These are phyloP conservation scores for Hypoxylon sp. DNA, from an alignment of 2,329 filamentous ascomycete genomes.

Conservation along the genomic window DNA sequence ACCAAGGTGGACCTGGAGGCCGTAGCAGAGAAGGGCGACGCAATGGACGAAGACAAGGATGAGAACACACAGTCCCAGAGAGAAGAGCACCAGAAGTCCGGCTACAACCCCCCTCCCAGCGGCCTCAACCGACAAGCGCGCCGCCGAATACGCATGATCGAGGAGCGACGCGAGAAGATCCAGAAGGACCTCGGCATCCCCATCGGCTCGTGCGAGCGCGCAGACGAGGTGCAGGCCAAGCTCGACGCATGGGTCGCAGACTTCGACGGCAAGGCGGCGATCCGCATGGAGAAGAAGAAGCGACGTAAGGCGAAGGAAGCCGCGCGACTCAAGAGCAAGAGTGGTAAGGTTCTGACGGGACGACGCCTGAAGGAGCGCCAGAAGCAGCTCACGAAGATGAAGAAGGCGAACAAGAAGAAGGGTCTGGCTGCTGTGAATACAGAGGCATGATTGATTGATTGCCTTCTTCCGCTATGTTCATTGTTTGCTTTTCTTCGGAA, in stretches of 20 bases:
- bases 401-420: conserved; percentile 34
- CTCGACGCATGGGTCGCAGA: conserved; percentile 44
- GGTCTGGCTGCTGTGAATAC: conserved; percentile 16
- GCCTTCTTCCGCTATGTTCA: neutral
- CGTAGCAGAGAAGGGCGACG: conserved; percentile 5
- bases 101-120: conserved; percentile 19
- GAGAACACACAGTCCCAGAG: neutral
- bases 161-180: conserved; percentile 45
- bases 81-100: conserved; percentile 3
- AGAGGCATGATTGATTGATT: neutral
- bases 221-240: conserved; percentile 45
- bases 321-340: conserved; percentile 35
- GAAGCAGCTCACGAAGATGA: conserved; percentile 37
- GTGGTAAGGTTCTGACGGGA: conserved; percentile 41
- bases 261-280: conserved; percentile 36
- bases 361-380: conserved; percentile 38
- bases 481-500: neutral
- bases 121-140: conserved; percentile 49
- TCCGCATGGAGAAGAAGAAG: conserved; percentile 44
- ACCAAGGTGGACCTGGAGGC: conserved; percentile 39
- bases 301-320: conserved; percentile 43
- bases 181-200: conserved; percentile 46
- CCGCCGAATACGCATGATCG: conserved; percentile 50
- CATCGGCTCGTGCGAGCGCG: conserved; percentile 40
- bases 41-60: conserved; percentile 18